Base-by-base conservation (phyloP, 176 grass and related monocot species). In the Rhynchospora breviuscula region DNA sequence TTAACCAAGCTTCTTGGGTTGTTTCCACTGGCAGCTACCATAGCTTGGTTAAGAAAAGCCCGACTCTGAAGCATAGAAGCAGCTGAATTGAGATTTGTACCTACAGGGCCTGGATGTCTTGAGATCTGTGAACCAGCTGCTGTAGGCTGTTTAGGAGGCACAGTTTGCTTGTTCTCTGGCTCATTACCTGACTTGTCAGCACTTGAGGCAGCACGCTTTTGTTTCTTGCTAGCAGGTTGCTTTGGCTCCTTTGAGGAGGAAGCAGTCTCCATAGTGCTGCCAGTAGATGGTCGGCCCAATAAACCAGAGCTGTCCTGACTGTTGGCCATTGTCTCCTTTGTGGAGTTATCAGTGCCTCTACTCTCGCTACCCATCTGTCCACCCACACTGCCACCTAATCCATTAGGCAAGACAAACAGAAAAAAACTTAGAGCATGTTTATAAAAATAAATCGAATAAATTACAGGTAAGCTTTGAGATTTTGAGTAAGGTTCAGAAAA, bases 271-370 rank as follows among this genome's bases (percentile, higher is more conserved):
- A 89, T 87, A 74, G 90, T 86, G 85, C 86, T 99, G 67, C 93
- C 93, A 63, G 89, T 78, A 82, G 95, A 94, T 87, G 94, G 86
- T 78, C 90, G 88, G 71, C 82, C 70, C 84, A 89, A 94, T 71
- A 86, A 88, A 73, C 43, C 78, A 74, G 94, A 90, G 25, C 86
- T 92, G 13, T 94, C 91, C 67, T 85, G 90, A 84, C 72, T 89
- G 72, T 71, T 97, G 83, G 78, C 90, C 74, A 78, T 78, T 35
- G 82, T 87, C 82, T 95, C 96, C 60, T 88, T 99, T 76, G 63
- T 83, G 80, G 89, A 91, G 67, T 76, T 87, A 91, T 99, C 96
- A 80, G 89, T 79, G n/a, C 79, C 71, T 90, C 96, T 99, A 81
- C 67, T 89, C 62, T 93, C 96, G 6, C 47, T 92, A 18, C 89